Evolutionary conservation across 257 asterid species (phyloP), one percentile per base, ranked within the genome.

Genomic region (Cruciata laevipes): DNA sequence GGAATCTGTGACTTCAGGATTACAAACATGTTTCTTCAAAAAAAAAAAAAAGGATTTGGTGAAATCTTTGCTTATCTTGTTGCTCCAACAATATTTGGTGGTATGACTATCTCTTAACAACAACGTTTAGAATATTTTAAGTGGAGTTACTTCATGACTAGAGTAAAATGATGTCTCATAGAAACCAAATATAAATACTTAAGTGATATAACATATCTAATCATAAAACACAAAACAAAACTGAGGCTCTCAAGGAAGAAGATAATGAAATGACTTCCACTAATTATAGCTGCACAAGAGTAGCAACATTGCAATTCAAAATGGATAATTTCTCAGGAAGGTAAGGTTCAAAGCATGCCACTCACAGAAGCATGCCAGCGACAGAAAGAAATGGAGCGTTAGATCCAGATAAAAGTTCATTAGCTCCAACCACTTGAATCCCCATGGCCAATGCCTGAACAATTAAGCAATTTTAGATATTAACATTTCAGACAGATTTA

Each of bases 341-440:
- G 20, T 42, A 23, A 0, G n/a, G 57, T 24, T 21, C 23, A 12
- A 16, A 66, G 77, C 16, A 49, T 71, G 63, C 66, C 66, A 87
- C 98, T 91, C 77, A 91, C 96, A 89, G 76, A 70, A 91, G 87
- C 84, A 85, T 89, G 79, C 98, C 95, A 24, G 89, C 96, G 73
- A 85, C 86, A 57, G 96, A 91, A 23, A 87, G 82, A 69, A 76
- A 84, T 72, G 86, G 71, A 63, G 72, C 80, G 62, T 44, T 73
- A 49, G 79, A 76, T 67, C 78, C 76, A 61, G 87, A 75, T 31
- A 84, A 37, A 53, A 75, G 49, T 33, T 78, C 72, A 77, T 81
- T 80, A 18, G 92, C 95, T 31, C 92, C 96, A 69, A 76, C 27
- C 55, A 86, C 92, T 81, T 91, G 96, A 59, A 87, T 63, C 57